Conservation (phyloP, 1,284 basidiomycete genomes). For the Cerrena zonata region DNA sequence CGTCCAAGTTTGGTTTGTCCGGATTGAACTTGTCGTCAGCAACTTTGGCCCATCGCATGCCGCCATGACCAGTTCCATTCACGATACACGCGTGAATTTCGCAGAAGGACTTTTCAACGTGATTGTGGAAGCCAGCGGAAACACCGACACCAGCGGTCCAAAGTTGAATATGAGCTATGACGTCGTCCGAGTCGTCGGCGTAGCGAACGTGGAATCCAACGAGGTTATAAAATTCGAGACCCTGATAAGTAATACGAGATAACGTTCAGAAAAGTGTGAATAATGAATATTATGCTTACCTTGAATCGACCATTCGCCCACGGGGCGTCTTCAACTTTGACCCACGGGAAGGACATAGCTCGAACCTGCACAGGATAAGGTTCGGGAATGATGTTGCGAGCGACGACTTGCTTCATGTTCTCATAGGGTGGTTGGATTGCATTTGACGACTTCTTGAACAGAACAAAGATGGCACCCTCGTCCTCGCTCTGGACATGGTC, state of each 20-base stretch:
- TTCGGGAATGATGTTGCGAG: constrained; percentile 18
- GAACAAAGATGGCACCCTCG: constrained; percentile 24
- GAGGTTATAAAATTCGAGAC: constrained; percentile 29
- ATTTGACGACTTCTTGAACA: constrained; percentile 12
- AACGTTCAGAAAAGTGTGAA: background rate
- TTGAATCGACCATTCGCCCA: constrained; percentile 22
- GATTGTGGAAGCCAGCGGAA: constrained; percentile 18
- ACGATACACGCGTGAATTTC: constrained; percentile 26
- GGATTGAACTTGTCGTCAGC: constrained; percentile 13
- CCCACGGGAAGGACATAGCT: constrained; percentile 21
- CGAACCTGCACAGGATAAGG: constrained; percentile 16
- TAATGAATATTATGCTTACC: background rate
- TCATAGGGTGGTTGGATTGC: constrained; percentile 15
- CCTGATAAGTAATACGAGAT: constrained; percentile 15
- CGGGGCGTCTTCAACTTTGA: constrained; percentile 21
- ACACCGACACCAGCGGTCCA: constrained; percentile 27
- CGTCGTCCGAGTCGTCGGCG: constrained; percentile 23
- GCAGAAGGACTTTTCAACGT: constrained; percentile 20
- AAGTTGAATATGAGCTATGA: constrained; percentile 23
- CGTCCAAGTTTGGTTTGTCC: constrained; percentile 16
- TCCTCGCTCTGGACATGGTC: constrained; percentile 14
- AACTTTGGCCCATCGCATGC: constrained; percentile 19
- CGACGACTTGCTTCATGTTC: constrained; percentile 20
- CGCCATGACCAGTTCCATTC: constrained; percentile 23
- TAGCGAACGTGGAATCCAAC: constrained; percentile 27